Evolutionary conservation across 192 early-diverging fungal genomes (phyloP), one percentile per base, ranked within the genome.

Genomic region (Backusella mclennaniae): DNA sequence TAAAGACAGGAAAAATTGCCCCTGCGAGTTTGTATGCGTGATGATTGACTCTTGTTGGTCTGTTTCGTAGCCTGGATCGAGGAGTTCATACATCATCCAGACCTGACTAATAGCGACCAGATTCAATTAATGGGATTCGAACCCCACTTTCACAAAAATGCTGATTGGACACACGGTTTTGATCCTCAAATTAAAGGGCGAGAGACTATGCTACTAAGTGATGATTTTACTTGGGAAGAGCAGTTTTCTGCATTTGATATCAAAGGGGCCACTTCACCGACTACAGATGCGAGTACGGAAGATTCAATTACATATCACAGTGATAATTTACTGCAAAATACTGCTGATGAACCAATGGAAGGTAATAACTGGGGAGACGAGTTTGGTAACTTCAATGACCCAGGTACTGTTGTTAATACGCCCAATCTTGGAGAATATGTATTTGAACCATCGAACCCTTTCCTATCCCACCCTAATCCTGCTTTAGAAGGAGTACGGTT

Each of bases 381-480:
- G 38, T 86, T 86, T 76, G 82, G 80, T 12, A 74, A 82, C 26
- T 84, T 85, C 68, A 85, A 85, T 39, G 73, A 75, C 21, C 9
- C 38, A 44, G 38, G 29, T 52, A 4, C 14, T 42, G 12, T 89
- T 42, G 23, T 89, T 39, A 84, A 85, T 15, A 88, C 89, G 31
- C 88, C 89, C 19, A 87, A 91, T 49, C 86, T 92, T 44, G 92
- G 87, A 35, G 87, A 90, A 14, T 99, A 98, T 79, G 86, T 85
- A 36, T 99, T 99, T 85, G 91, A 95, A 46, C 74, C 79, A 44
- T 83, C 88, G 38, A 97, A 97, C 80, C 94, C 90, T 21, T 97
- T 89, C 75, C 36, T 92, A 36, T 69, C 69, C 15, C 87, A 88
- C 36, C 81, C 84, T 35, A 79, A 87, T 70, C 93, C 93, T 23